Base-by-base conservation (phyloP, 768 basidiomycete genomes). In the Mycena metata region DNA sequence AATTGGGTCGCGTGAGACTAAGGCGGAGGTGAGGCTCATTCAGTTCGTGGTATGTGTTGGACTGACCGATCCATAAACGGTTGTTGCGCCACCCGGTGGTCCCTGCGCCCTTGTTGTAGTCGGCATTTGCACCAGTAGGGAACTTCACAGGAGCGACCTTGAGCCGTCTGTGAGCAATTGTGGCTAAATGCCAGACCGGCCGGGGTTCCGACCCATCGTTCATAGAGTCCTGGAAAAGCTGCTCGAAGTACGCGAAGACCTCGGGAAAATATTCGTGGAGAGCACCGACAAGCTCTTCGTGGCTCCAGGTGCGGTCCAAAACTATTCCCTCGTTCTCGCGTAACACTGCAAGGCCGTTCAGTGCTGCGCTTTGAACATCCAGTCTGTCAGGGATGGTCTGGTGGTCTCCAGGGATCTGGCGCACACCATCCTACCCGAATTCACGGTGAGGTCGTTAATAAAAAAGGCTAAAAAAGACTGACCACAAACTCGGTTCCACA, bases 11-110 rank as follows among this genome's bases (percentile, higher is more conserved):
- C 30, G 30, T 3, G 30, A 30, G 6, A 30, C 30, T 30, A 30
- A 30, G 6, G 6, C 30, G 30, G 30, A 30, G 30, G 30, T 30
- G 6, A 30, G n/a, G 30, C 6, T 30, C 30, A 30, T 6, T 30
- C 6, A 30, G 30, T 30, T 6, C 30, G 30, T 30, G 3, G 30
- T 30, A 7, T 7, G 15, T 19, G 19, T n/a, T 35, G 8, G 39
- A 50, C 47, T 47, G 11, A 60, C 59, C 46, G 5, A 60, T 60
- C 10, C 19, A 60, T n/a, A 51, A n/a, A 11, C 47, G 46, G 33
- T 39, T 36, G 13, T 60, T 11, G n/a, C 47, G 46, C 13, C 35
- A 60, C 7, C 60, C 21, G 8, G n/a, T 50, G 7, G 60, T 60
- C 3, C 17, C 41, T 2, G 46, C 35, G 2, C 60, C 57, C 12